Evolutionary conservation across 1,139 yeast genomes (phyloP).

Genomic region (Magnusiomyces clavatus): DNA sequence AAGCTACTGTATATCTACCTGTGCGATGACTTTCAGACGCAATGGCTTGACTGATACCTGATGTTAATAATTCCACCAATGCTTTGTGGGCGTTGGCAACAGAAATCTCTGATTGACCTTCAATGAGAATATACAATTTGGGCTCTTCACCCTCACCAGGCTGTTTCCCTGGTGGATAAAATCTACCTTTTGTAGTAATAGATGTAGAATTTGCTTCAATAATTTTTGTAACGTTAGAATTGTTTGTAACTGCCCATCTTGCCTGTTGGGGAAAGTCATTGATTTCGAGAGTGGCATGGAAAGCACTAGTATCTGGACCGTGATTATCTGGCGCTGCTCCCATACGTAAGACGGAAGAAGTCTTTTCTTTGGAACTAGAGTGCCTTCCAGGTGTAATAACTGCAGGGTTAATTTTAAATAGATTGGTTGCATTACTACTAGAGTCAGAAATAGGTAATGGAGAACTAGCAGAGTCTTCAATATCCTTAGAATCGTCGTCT

Average conservation of each 20-base stretch:
- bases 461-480: conserved; percentile 13
- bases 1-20: conserved; percentile 4
- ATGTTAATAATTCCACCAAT: conserved; percentile 52
- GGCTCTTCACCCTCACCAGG: conserved; percentile 54
- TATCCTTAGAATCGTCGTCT: conserved; percentile 24
- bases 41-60: conserved; percentile 41
- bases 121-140: conserved; percentile 70
- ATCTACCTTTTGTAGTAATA: conserved; percentile 77
- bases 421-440: not conserved
- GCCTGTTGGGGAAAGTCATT: conserved; percentile 84
- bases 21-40: not conserved
- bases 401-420: conserved; percentile 7
- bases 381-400: conserved; percentile 15
- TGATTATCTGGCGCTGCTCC: conserved; percentile 58
- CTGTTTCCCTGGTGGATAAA: conserved; percentile 47
- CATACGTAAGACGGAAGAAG: conserved; percentile 24
- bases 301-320: conserved; percentile 54
- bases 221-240: conserved; percentile 55
- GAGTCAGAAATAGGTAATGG: not conserved
- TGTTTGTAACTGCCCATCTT: conserved; percentile 73
- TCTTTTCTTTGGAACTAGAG: conserved; percentile 8
- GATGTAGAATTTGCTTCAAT: conserved; percentile 71
- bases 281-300: conserved; percentile 64
- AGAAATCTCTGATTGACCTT: conserved; percentile 59
- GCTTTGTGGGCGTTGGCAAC: conserved; percentile 61